Conservation (phyloP, 352 stramenopile genomes). For the Phytophthora sp. region DNA sequence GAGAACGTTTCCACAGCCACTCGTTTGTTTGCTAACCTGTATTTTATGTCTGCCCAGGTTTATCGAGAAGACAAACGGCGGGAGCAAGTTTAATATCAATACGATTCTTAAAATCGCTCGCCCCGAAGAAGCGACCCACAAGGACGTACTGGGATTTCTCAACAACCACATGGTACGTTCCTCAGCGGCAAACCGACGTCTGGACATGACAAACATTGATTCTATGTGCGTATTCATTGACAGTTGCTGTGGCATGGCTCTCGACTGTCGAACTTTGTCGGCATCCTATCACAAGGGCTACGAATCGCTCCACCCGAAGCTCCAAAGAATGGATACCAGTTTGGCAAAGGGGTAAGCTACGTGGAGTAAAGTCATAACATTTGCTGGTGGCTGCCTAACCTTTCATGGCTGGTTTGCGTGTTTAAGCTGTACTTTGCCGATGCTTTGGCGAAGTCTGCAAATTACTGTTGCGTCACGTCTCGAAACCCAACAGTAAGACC, state of each 20-base stretch:
- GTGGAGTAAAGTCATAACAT: background rate
- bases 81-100: slow-evolving; percentile 54
- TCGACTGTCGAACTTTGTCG: slow-evolving; percentile 62
- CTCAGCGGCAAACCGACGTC: no score
- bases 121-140: slow-evolving; percentile 49
- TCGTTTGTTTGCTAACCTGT: slow-evolving; percentile 8
- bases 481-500: slow-evolving; percentile 33
- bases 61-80: slow-evolving; percentile 54
- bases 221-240: no score
- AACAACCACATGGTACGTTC: slow-evolving; percentile 59
- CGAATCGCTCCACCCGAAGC: slow-evolving; percentile 74
- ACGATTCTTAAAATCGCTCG: slow-evolving; percentile 60
- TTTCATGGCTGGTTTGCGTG: background rate
- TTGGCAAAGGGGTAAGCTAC: slow-evolving; percentile 65
- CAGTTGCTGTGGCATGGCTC: slow-evolving; percentile 71
- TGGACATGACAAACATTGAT: no score
- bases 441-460: slow-evolving; percentile 52
- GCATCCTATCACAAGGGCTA: slow-evolving; percentile 72
- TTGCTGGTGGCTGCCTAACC: background rate
- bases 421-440: slow-evolving; percentile 77
- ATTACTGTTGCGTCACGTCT: slow-evolving; percentile 56
- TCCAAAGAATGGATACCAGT: slow-evolving; percentile 68
- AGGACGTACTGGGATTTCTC: slow-evolving; percentile 43
- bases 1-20: background rate
- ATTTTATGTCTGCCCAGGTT: slow-evolving; percentile 36